Percentiles rank a stretch among this genome's conserved stretches.
Conservation (phyloP, 2,329 filamentous ascomycete genomes). For the Aspergillus neoniger region DNA sequence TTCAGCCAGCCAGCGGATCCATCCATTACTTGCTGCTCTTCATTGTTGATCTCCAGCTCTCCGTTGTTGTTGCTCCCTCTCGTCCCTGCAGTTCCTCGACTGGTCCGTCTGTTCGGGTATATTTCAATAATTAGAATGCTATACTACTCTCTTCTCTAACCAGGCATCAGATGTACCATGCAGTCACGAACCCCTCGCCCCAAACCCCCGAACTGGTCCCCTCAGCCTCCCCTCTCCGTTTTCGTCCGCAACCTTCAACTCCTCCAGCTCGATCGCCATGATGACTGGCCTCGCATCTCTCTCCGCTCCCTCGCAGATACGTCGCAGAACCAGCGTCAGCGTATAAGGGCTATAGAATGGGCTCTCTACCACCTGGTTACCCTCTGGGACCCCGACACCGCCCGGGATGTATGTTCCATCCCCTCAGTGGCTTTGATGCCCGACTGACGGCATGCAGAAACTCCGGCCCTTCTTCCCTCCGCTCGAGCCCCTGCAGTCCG, state of each 20-base stretch:
- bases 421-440: background rate
- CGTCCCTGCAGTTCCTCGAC: background rate
- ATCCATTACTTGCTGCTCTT: background rate
- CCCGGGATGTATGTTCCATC: slow-evolving; percentile 61
- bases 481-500: slow-evolving; percentile 82
- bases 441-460: slow-evolving; percentile 59
- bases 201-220: slow-evolving; percentile 39
- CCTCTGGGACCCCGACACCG: slow-evolving; percentile 77
- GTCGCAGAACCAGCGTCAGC: slow-evolving; percentile 74
- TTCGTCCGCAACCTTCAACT: slow-evolving; percentile 84
- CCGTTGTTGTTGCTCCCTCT: background rate
- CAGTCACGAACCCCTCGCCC: slow-evolving; percentile 35
- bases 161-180: slow-evolving; percentile 27
- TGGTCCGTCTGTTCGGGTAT: background rate
- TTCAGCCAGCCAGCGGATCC: slow-evolving; percentile 2
- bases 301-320: slow-evolving; percentile 69
- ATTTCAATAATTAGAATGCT: background rate
- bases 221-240: slow-evolving; percentile 59
- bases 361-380: slow-evolving; percentile 82
- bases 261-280: slow-evolving; percentile 72
- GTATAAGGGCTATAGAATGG: slow-evolving; percentile 85
- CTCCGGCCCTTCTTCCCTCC: slow-evolving; percentile 89
- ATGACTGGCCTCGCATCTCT: slow-evolving; percentile 80
- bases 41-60: background rate
- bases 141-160: background rate